Percentiles rank a stretch among this genome's conserved stretches.
These are phyloP conservation scores for Ettlia oleoabundans DNA, from an alignment of 139 green algal genomes.

Conservation along the genomic window DNA sequence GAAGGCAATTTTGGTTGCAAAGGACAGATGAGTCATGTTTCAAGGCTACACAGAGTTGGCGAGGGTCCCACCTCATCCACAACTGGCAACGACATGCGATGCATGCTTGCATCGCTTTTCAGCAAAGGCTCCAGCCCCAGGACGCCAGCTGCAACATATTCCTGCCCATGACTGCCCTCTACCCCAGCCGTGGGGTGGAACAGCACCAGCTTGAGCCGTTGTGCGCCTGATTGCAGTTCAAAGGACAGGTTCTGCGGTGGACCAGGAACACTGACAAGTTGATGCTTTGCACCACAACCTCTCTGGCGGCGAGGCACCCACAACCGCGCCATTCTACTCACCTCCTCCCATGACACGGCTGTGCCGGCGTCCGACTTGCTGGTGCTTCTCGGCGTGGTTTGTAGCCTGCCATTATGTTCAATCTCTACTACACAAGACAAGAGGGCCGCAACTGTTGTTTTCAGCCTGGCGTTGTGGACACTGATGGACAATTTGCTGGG, in stretches of 20 bases:
- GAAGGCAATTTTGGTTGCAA: neutral
- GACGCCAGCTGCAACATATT: conserved; percentile 15
- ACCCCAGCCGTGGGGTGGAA: neutral
- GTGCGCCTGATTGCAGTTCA: neutral
- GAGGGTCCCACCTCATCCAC: conserved; percentile 13
- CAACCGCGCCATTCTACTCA: neutral
- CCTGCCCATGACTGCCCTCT: too few relatives aligned
- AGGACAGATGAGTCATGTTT: neutral
- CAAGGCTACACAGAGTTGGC: neutral
- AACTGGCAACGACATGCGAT: neutral
- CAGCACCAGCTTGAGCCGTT: conserved; percentile 26
- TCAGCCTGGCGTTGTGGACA: too few relatives aligned
- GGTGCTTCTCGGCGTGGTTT: neutral
- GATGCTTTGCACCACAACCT: neutral
- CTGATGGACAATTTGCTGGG: too few relatives aligned
- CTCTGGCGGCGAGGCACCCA: too few relatives aligned
- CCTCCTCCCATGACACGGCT: conserved; percentile 3
- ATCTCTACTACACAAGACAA: too few relatives aligned
- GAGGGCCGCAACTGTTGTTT: too few relatives aligned
- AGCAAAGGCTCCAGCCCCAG: conserved; percentile 4
- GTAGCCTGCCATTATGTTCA: neutral
- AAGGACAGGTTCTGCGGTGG: too few relatives aligned
- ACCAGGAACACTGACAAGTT: neutral
- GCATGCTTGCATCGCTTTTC: neutral
- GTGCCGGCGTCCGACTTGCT: too few relatives aligned